Conservation (phyloP, 305 asterid genomes). For the Solanum aculeatissimum region DNA sequence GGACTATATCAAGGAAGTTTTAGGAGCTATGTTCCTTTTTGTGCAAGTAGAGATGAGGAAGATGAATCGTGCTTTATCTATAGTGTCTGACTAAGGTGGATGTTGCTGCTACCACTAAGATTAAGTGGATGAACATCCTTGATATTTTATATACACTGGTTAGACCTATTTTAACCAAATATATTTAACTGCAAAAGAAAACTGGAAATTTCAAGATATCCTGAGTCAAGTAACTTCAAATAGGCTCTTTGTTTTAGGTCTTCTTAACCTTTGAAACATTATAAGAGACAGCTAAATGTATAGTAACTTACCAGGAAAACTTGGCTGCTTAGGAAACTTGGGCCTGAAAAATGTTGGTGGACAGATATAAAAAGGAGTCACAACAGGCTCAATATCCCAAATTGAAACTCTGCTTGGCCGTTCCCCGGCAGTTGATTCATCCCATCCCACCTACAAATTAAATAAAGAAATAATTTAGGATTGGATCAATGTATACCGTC, state of each 20-base stretch:
- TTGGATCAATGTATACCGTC: background rate
- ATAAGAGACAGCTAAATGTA: background rate
- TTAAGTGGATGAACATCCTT: background rate
- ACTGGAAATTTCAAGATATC: background rate
- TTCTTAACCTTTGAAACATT: background rate
- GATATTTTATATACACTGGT: background rate
- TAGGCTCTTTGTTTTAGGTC: background rate
- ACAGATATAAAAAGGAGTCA: slow-evolving; percentile 86
- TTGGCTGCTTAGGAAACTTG: slow-evolving; percentile 63
- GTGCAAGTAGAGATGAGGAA: background rate
- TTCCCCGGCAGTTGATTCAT: slow-evolving; percentile 95
- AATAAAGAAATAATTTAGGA: background rate
- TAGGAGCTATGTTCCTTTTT: background rate
- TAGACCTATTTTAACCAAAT: background rate
- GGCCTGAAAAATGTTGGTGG: slow-evolving; percentile 96
- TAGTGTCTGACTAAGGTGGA: background rate
- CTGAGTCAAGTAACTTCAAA: background rate
- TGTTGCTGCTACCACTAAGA: background rate
- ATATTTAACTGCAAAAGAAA: background rate
- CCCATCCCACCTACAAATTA: slow-evolving; percentile 84
- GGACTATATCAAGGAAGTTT: background rate
- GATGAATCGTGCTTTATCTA: background rate
- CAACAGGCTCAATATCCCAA: slow-evolving; percentile 90
- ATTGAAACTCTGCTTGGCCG: slow-evolving; percentile 86
- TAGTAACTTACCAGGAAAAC: slow-evolving; percentile 48